Base-by-base conservation (phyloP, 1,284 basidiomycete species). In the Trichosporon faecale region DNA sequence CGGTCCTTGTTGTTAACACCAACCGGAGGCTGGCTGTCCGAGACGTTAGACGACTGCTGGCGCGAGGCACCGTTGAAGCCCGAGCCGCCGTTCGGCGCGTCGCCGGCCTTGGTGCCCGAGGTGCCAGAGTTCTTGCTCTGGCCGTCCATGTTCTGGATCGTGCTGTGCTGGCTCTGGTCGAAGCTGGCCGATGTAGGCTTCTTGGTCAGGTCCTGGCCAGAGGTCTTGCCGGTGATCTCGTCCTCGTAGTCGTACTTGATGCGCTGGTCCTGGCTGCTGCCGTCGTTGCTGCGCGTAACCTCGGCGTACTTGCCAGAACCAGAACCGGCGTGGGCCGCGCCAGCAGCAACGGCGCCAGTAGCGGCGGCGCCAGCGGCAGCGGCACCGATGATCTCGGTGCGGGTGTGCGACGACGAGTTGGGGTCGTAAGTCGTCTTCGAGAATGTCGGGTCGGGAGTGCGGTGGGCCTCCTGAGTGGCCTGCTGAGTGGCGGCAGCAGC, bases 41-140 rank as follows among this genome's bases (percentile, higher is more conserved):
- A 49, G 35, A 35, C 33, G n/a, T 44, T 57, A 27, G 25, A 2
- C 23, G 25, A 27, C 68, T 69, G 66, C 61, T 57, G 23, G 55
- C n/a, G 37, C 6, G 46, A 29, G 4, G 67, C 49, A 14, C 64
- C 57, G 25, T 68, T 68, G 55, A 46, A 23, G 33, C 57, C 71
- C 35, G 31, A n/a, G 57, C 66, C 31, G n/a, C 61, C 33, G 52
- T 66, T 63, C 14, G 46, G 46, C 21, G 52, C 60, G 40, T 49
- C 5, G 16, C 70, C 68, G 63, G 64, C 66, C 18, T 27, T 46
- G 33, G 23, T n/a, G 31, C 29, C 46, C 18, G 65, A 33, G 49
- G 46, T 35, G 33, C 7, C 33, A 37, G 37, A 44, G 16, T 16
- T 2, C 27, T 61, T 21, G 57, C 27, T 11, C 27, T 61, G 27